These are phyloP conservation scores for Diutina mesorugosa DNA, from an alignment of 1,139 yeast genomes.

Conservation along the genomic window DNA sequence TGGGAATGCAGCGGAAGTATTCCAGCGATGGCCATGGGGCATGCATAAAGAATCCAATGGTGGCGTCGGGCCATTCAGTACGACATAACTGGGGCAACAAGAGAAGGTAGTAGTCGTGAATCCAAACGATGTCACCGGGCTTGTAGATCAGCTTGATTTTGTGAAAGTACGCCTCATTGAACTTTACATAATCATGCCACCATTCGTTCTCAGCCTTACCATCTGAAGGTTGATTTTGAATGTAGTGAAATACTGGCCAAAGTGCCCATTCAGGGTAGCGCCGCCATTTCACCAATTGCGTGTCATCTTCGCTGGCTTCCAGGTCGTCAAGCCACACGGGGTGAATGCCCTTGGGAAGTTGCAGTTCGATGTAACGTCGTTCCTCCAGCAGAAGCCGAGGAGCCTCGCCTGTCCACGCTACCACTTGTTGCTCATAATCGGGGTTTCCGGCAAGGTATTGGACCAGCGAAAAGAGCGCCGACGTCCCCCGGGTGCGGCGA, in stretches of 20 bases:
- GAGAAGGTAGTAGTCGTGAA: constrained; percentile 84
- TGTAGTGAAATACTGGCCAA: constrained; percentile 91
- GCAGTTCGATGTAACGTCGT: constrained; percentile 31
- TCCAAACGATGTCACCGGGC: constrained; percentile 91
- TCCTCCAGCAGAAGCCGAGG: constrained; percentile 40
- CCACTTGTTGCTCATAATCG: constrained; percentile 75
- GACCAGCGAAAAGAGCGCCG: constrained; percentile 72
- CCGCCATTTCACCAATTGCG: constrained; percentile 52
- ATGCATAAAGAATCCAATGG: constrained; percentile 75
- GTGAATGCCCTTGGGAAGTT: constrained; percentile 29
- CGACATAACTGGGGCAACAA: constrained; percentile 78
- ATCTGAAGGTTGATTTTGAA: constrained; percentile 47
- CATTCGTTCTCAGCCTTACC: constrained; percentile 62
- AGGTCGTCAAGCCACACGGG: constrained; percentile 27
- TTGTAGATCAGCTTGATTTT: constrained; percentile 59
- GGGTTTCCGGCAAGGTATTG: constrained; percentile 50
- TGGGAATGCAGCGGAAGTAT: constrained; percentile 78
- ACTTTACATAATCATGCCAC: constrained; percentile 86
- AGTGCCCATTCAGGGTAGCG: constrained; percentile 78
- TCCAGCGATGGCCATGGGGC: constrained; percentile 95
- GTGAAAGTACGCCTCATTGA: constrained; percentile 83
- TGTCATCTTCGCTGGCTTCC: constrained; percentile 37
- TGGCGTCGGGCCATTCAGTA: constrained; percentile 69
- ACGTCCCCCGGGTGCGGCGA: constrained; percentile 64
- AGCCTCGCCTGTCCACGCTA: constrained; percentile 95